These are phyloP conservation scores for Priceomyces melissophilus DNA, from an alignment of 805 yeast species.

Conservation along the genomic window DNA sequence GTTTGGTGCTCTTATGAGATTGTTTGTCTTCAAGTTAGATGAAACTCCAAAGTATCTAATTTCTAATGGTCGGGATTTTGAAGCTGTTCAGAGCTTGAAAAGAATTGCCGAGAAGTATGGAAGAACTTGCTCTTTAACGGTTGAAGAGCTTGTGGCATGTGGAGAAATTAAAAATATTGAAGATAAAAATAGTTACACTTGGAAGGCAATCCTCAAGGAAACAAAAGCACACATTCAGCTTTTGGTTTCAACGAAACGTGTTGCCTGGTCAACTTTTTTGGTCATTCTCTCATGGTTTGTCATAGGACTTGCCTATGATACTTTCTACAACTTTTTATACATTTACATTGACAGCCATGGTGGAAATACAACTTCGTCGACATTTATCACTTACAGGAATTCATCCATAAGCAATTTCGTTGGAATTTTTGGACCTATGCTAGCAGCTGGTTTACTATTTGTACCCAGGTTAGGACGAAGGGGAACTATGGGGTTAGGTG, in stretches of 20 bases:
- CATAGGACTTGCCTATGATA: slow-evolving; percentile 47
- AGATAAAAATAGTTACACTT: slow-evolving; percentile 15
- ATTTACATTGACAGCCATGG: slow-evolving; percentile 41
- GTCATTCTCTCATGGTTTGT: slow-evolving; percentile 49
- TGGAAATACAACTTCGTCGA: slow-evolving; percentile 9
- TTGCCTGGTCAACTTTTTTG: slow-evolving; percentile 39
- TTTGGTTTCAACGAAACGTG: slow-evolving; percentile 37
- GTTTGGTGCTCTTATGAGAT: slow-evolving; percentile 28
- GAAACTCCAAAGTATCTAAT: slow-evolving; percentile 59
- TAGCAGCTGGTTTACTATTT: slow-evolving; percentile 22
- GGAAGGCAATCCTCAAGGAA: slow-evolving; percentile 16
- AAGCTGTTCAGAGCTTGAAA: slow-evolving; percentile 41
- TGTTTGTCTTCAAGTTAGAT: slow-evolving; percentile 32
- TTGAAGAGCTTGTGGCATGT: slow-evolving; percentile 43
- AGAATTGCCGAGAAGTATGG: slow-evolving; percentile 44
- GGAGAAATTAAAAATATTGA: slow-evolving; percentile 30
- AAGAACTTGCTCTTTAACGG: slow-evolving; percentile 39
- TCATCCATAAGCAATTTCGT: slow-evolving; percentile 24
- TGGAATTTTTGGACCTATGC: slow-evolving; percentile 28
- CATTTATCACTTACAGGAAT: slow-evolving; percentile 18
- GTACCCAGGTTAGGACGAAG: slow-evolving; percentile 45
- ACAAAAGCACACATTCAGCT: slow-evolving; percentile 13
- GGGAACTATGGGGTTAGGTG: slow-evolving; percentile 56
- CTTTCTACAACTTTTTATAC: slow-evolving; percentile 46
- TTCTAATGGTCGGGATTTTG: slow-evolving; percentile 50